phyloP scores from a whole-genome alignment of 345 rosid genomes.

The Salix viminalis region DNA sequence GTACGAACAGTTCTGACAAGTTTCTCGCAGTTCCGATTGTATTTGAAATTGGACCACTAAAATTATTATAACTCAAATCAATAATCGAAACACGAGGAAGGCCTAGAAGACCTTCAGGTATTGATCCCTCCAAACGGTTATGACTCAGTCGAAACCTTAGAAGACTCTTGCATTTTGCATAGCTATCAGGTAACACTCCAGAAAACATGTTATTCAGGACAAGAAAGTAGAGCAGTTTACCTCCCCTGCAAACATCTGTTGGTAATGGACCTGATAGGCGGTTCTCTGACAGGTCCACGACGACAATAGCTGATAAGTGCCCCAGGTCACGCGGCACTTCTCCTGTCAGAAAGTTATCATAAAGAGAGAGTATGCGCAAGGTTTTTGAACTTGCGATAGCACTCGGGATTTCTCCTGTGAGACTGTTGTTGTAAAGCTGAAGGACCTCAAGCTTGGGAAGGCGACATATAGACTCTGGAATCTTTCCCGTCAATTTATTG shows the following conservation, averaged over 20 bases:
- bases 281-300: slow-evolving; percentile 80
- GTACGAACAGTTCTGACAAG: slow-evolving; percentile 78
- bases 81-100: slow-evolving; percentile 86
- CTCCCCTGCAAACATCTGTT: slow-evolving; percentile 55
- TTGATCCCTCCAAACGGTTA: slow-evolving; percentile 56
- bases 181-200: slow-evolving; percentile 58
- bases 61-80: slow-evolving; percentile 62
- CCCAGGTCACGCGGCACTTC: slow-evolving; percentile 69
- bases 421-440: slow-evolving; percentile 93
- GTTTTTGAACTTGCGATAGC: slow-evolving; percentile 56
- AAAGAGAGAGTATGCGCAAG: slow-evolving; percentile 59
- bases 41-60: slow-evolving; percentile 60
- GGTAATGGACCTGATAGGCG: slow-evolving; percentile 71
- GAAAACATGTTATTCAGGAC: slow-evolving; percentile 62
- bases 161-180: slow-evolving; percentile 60
- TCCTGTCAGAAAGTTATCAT: slow-evolving; percentile 68
- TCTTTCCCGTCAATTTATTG: slow-evolving; percentile 58
- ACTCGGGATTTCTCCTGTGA: slow-evolving; percentile 71
- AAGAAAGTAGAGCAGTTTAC: slow-evolving; percentile 72
- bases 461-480: slow-evolving; percentile 71
- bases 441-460: slow-evolving; percentile 67
- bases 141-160: slow-evolving; percentile 72
- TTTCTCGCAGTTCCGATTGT: slow-evolving; percentile 56
- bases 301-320: slow-evolving; percentile 42
- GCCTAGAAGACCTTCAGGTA: slow-evolving; percentile 57